These are phyloP conservation scores for Fonsecaea erecta DNA, from an alignment of 2,329 filamentous ascomycete species.

Conservation along the genomic window DNA sequence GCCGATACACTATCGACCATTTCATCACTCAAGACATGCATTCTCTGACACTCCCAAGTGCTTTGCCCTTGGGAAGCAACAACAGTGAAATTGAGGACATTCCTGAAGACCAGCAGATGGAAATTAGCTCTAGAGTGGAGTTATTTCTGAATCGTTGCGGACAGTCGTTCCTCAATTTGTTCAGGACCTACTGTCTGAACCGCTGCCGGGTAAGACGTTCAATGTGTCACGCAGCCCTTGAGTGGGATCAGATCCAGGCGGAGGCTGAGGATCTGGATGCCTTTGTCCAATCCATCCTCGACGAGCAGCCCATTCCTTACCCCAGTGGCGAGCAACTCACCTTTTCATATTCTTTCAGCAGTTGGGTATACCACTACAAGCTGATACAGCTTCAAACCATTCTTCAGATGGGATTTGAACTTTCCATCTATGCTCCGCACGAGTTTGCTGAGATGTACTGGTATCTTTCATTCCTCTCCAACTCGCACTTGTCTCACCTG, in stretches of 20 bases:
- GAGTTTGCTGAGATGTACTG: constrained; percentile 90
- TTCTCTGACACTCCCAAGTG: constrained; percentile 73
- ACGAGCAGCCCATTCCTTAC: constrained; percentile 64
- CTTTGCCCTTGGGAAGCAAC: constrained; percentile 69
- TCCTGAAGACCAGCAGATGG: constrained; percentile 72
- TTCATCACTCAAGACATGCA: constrained; percentile 83
- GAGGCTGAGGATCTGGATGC: constrained; percentile 77
- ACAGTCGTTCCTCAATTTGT: constrained; percentile 79
- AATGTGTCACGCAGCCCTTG: constrained; percentile 79
- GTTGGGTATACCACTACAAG: constrained; percentile 90
- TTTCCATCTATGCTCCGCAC: constrained; percentile 83
- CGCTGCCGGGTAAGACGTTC: constrained; percentile 85
- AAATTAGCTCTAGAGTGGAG: constrained; percentile 76
- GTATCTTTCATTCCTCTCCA: constrained; percentile 77
- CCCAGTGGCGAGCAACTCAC: constrained; percentile 57
- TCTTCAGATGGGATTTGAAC: constrained; percentile 90
- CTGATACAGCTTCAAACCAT: constrained; percentile 85
- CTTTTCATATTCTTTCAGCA: constrained; percentile 75
- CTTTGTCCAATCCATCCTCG: constrained; percentile 64
- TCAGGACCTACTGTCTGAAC: constrained; percentile 86
- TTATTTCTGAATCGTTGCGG: constrained; percentile 60
- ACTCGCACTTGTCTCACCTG: constrained; percentile 69
- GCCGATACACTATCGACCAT: constrained; percentile 70
- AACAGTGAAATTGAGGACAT: constrained; percentile 77
- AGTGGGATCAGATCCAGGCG: constrained; percentile 82